A percentile compares a stretch with the other conserved stretches of the same genome.
These are phyloP conservation scores for Sonneratia alba DNA, from an alignment of 345 rosid genomes.

Conservation along the genomic window DNA sequence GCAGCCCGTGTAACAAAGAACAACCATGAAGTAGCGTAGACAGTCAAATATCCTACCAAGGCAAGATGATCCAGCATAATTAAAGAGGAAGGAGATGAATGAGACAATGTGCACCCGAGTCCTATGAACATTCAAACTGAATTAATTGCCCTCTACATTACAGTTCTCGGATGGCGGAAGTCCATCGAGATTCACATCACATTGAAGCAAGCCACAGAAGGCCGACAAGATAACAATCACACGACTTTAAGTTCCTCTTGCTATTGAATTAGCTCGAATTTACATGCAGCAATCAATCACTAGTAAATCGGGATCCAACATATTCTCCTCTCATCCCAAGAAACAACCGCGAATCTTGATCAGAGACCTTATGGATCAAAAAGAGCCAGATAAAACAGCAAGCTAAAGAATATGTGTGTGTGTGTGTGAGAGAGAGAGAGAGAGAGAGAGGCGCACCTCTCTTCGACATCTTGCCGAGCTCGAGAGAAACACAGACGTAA, in stretches of 20 bases:
- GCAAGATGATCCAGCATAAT: no score
- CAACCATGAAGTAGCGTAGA: no score
- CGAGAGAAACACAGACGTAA: not conserved
- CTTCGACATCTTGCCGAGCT: slow-evolving; percentile 75
- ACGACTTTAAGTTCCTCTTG: no score
- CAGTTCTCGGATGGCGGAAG: not conserved
- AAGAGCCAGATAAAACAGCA: no score
- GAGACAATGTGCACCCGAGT: no score
- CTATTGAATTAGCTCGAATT: no score
- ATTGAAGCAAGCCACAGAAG: not conserved
- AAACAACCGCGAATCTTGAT: not conserved
- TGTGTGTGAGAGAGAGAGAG: not conserved
- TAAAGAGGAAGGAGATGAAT: no score
- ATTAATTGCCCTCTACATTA: not conserved
- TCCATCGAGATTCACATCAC: not conserved
- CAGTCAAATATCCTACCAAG: no score
- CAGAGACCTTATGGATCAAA: not conserved
- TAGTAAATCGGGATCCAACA: no score
- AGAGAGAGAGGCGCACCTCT: slow-evolving; percentile 37
- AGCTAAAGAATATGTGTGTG: no score
- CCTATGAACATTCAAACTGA: not conserved
- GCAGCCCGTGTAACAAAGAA: no score
- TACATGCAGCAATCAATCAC: no score
- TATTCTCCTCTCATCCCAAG: not conserved
- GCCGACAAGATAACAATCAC: not conserved